These are phyloP conservation scores for Zymoseptoria tritici DNA, from an alignment of 2,329 filamentous ascomycete genomes.

Conservation along the genomic window DNA sequence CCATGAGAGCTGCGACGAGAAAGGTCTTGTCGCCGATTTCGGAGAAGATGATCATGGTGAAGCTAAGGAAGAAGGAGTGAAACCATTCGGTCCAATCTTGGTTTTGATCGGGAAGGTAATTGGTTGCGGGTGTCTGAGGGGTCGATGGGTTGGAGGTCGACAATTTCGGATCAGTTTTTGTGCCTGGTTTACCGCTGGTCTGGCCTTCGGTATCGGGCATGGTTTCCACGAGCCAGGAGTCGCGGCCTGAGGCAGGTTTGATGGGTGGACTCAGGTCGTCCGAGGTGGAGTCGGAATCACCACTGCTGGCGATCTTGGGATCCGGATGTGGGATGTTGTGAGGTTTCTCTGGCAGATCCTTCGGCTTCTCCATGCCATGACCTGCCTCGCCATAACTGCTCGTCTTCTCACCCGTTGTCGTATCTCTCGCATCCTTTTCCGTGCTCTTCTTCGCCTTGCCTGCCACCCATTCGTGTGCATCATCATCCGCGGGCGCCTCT, in stretches of 20 bases:
- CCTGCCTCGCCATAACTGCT: slow-evolving; percentile 21
- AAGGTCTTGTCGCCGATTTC: slow-evolving; percentile 99
- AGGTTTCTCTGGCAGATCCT: slow-evolving; percentile 68
- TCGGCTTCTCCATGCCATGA: slow-evolving; percentile 34
- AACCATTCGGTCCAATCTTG: slow-evolving; percentile 36
- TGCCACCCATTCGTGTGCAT: slow-evolving; percentile 58
- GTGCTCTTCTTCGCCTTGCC: slow-evolving; percentile 23
- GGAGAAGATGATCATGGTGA: slow-evolving; percentile 95
- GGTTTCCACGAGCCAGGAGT: slow-evolving; percentile 30
- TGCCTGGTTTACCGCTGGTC: slow-evolving; percentile 26
- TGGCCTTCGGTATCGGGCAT: slow-evolving; percentile 33
- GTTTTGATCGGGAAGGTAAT: slow-evolving; percentile 8
- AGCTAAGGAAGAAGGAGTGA: slow-evolving; percentile 84
- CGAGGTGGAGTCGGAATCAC: slow-evolving; percentile 2
- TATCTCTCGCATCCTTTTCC: slow-evolving; percentile 33
- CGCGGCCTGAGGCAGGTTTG: slow-evolving; percentile 7
- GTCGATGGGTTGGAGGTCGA: slow-evolving; percentile 11
- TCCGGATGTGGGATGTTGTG: slow-evolving; percentile 66
- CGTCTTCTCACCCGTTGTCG: slow-evolving; percentile 14
- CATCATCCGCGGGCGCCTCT: slow-evolving; percentile 73
- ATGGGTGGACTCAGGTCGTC: slow-evolving; percentile 21
- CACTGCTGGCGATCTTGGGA: slow-evolving; percentile 36
- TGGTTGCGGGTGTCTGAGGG: slow-evolving; percentile 1
- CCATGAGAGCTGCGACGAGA: slow-evolving; percentile 93
- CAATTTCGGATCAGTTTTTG: slow-evolving; percentile 18